Percentiles rank a stretch among this genome's conserved stretches.
Conservation (phyloP, 2,329 filamentous ascomycete species). For the Calycina herbarum region DNA sequence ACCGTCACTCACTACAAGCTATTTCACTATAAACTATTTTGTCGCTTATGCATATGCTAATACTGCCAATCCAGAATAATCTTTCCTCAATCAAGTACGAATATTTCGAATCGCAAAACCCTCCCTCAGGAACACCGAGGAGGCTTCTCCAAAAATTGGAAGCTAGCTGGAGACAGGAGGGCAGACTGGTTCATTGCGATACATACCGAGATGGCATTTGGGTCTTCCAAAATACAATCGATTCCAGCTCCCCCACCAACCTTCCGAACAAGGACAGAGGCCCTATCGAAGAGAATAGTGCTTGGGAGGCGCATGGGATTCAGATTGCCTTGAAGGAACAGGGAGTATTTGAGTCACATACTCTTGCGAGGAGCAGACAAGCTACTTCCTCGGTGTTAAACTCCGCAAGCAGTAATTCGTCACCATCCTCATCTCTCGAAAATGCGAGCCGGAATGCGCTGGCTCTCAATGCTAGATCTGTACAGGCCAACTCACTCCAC, state of each 20-base stretch:
- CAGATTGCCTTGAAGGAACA: conserved; percentile 28
- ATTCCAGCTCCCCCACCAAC: conserved; percentile 14
- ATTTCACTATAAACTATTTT: background rate
- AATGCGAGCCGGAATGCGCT: conserved; percentile 31
- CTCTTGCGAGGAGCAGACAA: conserved; percentile 29
- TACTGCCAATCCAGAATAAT: conserved; percentile 30
- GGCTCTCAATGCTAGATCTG: conserved; percentile 31
- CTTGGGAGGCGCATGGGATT: conserved; percentile 26
- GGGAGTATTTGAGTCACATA: conserved; percentile 35
- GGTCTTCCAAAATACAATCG: conserved; percentile 28
- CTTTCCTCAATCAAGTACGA: conserved; percentile 38
- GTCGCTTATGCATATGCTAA: conserved; percentile 5
- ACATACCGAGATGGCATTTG: conserved; percentile 34
- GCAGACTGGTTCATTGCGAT: conserved; percentile 34
- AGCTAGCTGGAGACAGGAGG: conserved; percentile 32
- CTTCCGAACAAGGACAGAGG: conserved; percentile 12
- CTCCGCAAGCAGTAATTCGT: conserved; percentile 31
- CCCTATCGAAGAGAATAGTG: conserved; percentile 13
- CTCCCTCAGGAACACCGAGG: conserved; percentile 23
- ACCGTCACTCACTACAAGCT: background rate
- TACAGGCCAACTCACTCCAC: conserved; percentile 27
- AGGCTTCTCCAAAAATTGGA: conserved; percentile 35
- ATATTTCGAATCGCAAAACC: conserved; percentile 32
- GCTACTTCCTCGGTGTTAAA: conserved; percentile 22
- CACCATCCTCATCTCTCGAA: conserved; percentile 34